phyloP scores from a whole-genome alignment of 176 grass and related monocot genomes.

The Triticum turgidum region DNA sequence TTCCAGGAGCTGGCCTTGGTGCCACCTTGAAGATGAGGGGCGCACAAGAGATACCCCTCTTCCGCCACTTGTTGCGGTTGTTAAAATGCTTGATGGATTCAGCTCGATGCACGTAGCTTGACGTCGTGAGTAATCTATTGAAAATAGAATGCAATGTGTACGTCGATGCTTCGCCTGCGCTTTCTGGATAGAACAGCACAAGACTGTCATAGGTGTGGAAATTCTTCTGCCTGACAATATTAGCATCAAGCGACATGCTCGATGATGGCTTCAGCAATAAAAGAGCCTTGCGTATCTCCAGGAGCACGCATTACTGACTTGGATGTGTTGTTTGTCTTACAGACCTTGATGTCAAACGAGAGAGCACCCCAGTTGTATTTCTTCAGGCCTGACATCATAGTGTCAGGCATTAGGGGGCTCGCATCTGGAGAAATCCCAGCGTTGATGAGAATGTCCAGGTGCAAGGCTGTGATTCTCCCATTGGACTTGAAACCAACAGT shows the following conservation, averaged over 20 bases:
- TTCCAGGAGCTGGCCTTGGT: conserved; percentile 39
- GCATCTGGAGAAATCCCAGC: conserved; percentile 67
- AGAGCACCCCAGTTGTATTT: conserved; percentile 81
- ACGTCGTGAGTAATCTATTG: conserved; percentile 37
- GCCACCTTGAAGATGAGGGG: conserved; percentile 42
- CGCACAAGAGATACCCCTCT: conserved; percentile 59
- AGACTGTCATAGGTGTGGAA: conserved; percentile 63
- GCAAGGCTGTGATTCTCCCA: conserved; percentile 80
- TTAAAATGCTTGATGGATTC: conserved; percentile 54
- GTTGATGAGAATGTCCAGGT: conserved; percentile 52
- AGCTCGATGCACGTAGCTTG: conserved; percentile 37
- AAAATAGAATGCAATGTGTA: conserved; percentile 75
- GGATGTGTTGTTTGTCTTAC: conserved; percentile 71
- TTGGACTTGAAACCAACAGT: conserved; percentile 77
- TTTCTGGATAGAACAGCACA: conserved; percentile 40
- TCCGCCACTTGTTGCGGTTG: conserved; percentile 56
- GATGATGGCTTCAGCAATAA: conserved; percentile 72
- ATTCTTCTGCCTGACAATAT: conserved; percentile 56
- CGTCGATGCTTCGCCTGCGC: conserved; percentile 37
- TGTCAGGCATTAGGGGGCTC: conserved; percentile 43
- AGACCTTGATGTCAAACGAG: conserved; percentile 65
- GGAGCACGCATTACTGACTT: conserved; percentile 83
- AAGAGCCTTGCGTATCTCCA: conserved; percentile 67
- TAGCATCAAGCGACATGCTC: conserved; percentile 61
- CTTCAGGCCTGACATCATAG: conserved; percentile 42